phyloP scores from a whole-genome alignment of 345 rosid species.

The Rhodamnia rubescens region DNA sequence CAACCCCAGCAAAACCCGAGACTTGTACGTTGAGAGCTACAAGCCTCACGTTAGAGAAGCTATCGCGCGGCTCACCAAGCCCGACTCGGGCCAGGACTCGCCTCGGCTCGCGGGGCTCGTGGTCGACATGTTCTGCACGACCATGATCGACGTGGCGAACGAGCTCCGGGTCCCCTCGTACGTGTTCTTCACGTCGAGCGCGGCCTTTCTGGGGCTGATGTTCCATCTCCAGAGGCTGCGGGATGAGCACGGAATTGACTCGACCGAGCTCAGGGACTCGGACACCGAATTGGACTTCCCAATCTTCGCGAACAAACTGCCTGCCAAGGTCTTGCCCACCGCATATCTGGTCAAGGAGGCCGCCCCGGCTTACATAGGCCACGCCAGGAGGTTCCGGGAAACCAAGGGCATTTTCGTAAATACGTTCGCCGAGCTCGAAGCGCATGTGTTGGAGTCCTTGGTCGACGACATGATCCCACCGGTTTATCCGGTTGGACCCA shows the following conservation, averaged over 20 bases:
- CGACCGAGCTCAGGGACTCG: conserved; percentile 4
- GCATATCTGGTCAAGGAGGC: conserved; percentile 1
- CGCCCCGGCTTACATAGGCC: not conserved
- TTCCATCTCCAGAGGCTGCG: not conserved
- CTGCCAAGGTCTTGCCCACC: conserved; percentile 23
- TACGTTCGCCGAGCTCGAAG: conserved; percentile 33
- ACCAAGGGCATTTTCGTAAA: conserved; percentile 42
- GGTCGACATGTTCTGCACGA: conserved; percentile 23
- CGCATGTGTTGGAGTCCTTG: conserved; percentile 11
- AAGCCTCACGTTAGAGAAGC: conserved; percentile 6
- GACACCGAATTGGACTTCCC: conserved; percentile 16
- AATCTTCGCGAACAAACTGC: conserved; percentile 17
- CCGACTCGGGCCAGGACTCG: not conserved
- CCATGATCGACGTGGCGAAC: conserved; percentile 19
- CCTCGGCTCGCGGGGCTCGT: conserved; percentile 12
- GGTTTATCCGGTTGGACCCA: conserved; percentile 42
- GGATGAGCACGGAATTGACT: conserved; percentile 4
- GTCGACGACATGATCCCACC: conserved; percentile 6
- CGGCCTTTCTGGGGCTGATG: conserved; percentile 14
- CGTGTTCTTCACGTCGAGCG: conserved; percentile 19
- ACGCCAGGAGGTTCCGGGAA: conserved; percentile 6
- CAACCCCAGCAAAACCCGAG: not conserved
- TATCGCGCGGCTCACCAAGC: not conserved
- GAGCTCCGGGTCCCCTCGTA: conserved; percentile 24
- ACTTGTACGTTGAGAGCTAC: not conserved